Evolutionary conservation across 2,329 filamentous ascomycete species (phyloP), one percentile per base, ranked within the genome.

Genomic region (Xylariomycetidae sp.): DNA sequence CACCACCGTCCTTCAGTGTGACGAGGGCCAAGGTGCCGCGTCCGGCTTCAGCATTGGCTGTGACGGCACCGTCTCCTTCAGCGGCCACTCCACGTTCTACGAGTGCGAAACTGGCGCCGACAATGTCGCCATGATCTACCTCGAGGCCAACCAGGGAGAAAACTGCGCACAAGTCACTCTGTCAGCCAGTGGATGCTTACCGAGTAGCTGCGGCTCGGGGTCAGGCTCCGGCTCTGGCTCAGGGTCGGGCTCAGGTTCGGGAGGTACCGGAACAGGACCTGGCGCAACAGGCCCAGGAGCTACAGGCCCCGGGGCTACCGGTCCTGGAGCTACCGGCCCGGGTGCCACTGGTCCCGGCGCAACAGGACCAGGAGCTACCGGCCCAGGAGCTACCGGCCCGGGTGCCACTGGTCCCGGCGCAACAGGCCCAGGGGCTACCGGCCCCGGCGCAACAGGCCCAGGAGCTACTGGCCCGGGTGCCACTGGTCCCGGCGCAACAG

Each of bases 1-100:
- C 0, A 73, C 72, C 3, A 66, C 65, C 12, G 72, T 79, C 26
- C 69, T 76, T 38, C 76, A 80, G 48, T 80, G 79, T 42, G 77
- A 82, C 45, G 42, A 50, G 10, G 70, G 70, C 29, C 69, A 68
- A 14, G 40, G 40, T 6, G 64, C 72, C 7, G 65, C 61, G 20
- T 40, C 59, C 5, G 76, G 75, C 23, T 82, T 82, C 57, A 58
- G 60, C 10, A 61, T 81, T 35, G 62, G 54, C 30, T 67, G 66
- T 16, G 58, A 69, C 42, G 75, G 76, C 16, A 48, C 56, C 5
- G 48, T 83, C 15, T 59, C 61, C 2, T 72, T 66, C 50, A 59
- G 73, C 13, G 68, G 67, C 24, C 65, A 59, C 46, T 55, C 60
- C 5, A 58, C 59, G n/a, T 82, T 82, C 53, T 74, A 70, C 49